Evolutionary conservation across 495 filamentous ascomycete genomes (phyloP).

Genomic region (Penicillium pancosmium): DNA sequence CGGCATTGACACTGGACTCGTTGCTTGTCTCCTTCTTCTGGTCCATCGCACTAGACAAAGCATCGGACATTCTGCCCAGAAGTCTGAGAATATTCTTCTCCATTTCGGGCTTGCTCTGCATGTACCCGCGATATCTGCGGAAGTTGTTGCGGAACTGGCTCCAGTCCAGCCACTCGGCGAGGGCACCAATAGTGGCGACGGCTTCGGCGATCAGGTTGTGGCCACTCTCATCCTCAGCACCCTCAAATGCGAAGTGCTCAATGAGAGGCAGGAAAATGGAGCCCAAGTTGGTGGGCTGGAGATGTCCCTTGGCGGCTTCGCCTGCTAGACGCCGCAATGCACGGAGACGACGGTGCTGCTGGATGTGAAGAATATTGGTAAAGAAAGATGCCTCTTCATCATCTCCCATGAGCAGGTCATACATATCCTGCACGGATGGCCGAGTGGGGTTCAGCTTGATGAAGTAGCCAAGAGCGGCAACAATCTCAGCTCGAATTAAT

Average conservation of each 20-base stretch:
- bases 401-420: conserved; percentile 67
- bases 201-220: conserved; percentile 86
- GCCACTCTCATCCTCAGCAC: conserved; percentile 71
- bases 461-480: conserved; percentile 75
- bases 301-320: conserved; percentile 60
- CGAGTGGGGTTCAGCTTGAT: conserved; percentile 70
- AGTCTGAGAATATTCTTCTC: conserved; percentile 86
- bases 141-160: conserved; percentile 84
- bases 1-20: conserved; percentile 42
- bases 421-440: conserved; percentile 72
- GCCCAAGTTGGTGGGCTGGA: conserved; percentile 75
- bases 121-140: conserved; percentile 75
- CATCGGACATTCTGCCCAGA: conserved; percentile 77
- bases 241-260: conserved; percentile 90
- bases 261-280: conserved; percentile 89
- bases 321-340: conserved; percentile 76
- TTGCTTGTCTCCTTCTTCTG: conserved; percentile 35
- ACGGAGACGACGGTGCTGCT: conserved; percentile 81
- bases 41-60: conserved; percentile 58
- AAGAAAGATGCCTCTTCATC: conserved; percentile 95
- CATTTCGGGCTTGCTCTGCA: conserved; percentile 77
- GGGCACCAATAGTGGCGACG: conserved; percentile 68
- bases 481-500: conserved; percentile 77
- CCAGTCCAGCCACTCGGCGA: conserved; percentile 84
- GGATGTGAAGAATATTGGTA: conserved; percentile 87